Base-by-base conservation (phyloP, 2,329 filamentous ascomycete genomes). In the Clarireedia homoeocarpa region DNA sequence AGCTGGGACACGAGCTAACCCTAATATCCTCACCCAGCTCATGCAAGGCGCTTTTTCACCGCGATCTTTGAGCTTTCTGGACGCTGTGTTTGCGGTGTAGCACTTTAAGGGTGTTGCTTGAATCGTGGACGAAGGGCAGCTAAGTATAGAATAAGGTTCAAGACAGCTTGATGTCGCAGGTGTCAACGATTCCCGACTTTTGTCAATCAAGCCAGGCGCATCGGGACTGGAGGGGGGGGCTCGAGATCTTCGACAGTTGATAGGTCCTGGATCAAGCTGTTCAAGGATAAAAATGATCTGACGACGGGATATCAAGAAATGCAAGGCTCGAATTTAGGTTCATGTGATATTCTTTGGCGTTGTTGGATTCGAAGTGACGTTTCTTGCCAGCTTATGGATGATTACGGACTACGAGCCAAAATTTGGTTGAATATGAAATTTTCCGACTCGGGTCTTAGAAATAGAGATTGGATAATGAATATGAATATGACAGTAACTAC, bases 221-320 rank as follows among this genome's bases (percentile, higher is more conserved):
- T 52, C n/a, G 20, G 44, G 27, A 27, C 34, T 40, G 51, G 20
- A 20, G 20, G 20, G 42, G 24, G 36, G 26, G 50, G 24, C 45
- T 40, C 40, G 36, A 44, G 27, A n/a, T 30, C 20, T 49, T 39
- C 34, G 20, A 40, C 10, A 34, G 34, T 45, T 12, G 17, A 42
- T 20, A 10, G 51, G 48, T 14, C n/a, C 17, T 17, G 23, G 7
- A 39, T 42, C 24, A n/a, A 49, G 36, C 51, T 52, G 20, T 55
- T 46, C 47, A 52, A 36, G 34, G 48, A 50, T 48, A 51, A 46
- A 38, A 26, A 58, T 58, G 49, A 60, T 60, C 56, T 56, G 56
- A 58, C 47, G 52, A 47, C 38, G 51, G 56, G 58, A 49, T 49
- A 23, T 30, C 44, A 54, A n/a, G 20, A n/a, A 26, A 40, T 40